Evolutionary conservation across 768 basidiomycete genomes (phyloP).

Genomic region (Inosperma sp.): DNA sequence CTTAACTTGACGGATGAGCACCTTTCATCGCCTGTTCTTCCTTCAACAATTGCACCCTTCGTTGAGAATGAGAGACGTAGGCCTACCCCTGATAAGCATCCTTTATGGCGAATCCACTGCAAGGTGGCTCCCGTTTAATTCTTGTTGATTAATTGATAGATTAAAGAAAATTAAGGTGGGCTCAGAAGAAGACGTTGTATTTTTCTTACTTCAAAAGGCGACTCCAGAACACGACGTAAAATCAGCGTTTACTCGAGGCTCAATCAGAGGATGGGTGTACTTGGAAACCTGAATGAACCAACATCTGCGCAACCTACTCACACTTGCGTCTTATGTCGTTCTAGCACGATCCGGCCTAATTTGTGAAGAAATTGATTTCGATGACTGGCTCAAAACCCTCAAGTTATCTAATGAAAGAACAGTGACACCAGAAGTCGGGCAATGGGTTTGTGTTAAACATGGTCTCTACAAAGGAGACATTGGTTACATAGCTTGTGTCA

Average conservation of each 20-base stretch:
- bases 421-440: neutral
- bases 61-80: neutral
- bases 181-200: conserved; percentile 9
- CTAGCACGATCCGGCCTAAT: neutral
- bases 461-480: conserved; percentile 16
- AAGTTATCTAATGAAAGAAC: neutral
- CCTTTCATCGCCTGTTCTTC: no score
- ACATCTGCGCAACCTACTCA: conserved; percentile 2
- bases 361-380: neutral
- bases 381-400: conserved; percentile 4
- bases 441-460: conserved; percentile 12
- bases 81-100: neutral
- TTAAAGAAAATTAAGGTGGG: conserved; percentile 5
- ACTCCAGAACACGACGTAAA: conserved; percentile 2
- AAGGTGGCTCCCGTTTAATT: conserved; percentile 2
- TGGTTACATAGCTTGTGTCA: conserved; percentile 1
- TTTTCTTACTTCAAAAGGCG: neutral
- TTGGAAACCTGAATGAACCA: conserved; percentile 8
- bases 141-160: neutral
- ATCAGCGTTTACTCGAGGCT: conserved; percentile 11
- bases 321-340: conserved; percentile 4
- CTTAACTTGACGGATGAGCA: no score
- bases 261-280: conserved; percentile 12
- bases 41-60: neutral
- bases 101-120: conserved; percentile 2